These are phyloP conservation scores for Wickerhamomyces kurtzmanii DNA, from an alignment of 805 yeast species.

Conservation along the genomic window DNA sequence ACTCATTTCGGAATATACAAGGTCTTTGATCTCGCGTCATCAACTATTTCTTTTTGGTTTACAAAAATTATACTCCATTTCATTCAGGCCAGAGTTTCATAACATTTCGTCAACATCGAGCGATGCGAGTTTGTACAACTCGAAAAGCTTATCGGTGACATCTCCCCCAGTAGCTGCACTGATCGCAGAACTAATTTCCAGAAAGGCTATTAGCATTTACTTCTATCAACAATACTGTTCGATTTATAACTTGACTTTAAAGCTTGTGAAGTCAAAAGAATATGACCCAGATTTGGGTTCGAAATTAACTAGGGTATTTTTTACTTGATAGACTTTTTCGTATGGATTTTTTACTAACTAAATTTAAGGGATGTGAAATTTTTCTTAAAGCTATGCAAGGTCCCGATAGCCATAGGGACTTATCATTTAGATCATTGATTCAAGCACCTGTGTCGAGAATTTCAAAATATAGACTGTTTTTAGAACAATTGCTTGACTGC, in stretches of 20 bases:
- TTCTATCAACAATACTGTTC: constrained; percentile 25
- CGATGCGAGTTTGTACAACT: too few relatives aligned
- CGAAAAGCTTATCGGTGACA: constrained; percentile 2
- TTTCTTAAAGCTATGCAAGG: constrained; percentile 34
- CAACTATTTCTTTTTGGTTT: constrained; percentile 18
- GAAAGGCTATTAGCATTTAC: constrained; percentile 15
- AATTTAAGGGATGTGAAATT: constrained; percentile 25
- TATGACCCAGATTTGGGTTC: constrained; percentile 14
- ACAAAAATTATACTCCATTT: constrained; percentile 5
- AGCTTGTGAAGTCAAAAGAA: constrained; percentile 19
- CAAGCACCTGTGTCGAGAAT: constrained; percentile 45
- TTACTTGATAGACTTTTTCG: too few relatives aligned
- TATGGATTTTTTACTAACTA: too few relatives aligned
- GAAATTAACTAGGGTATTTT: constrained; percentile 11
- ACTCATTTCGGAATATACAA: constrained; percentile 19
- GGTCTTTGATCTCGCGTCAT: constrained; percentile 22
- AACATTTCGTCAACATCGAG: background rate
- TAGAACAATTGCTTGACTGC: constrained; percentile 28
- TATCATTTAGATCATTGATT: constrained; percentile 41
- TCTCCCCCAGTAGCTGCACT: constrained; percentile 15
- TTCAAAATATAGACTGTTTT: constrained; percentile 38
- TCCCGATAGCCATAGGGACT: constrained; percentile 25
- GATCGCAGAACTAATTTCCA: constrained; percentile 12
- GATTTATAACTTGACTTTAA: constrained; percentile 22
- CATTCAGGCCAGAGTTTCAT: constrained; percentile 1